phyloP scores from a whole-genome alignment of 495 filamentous ascomycete species.

The Elaphomyces granulatus region DNA sequence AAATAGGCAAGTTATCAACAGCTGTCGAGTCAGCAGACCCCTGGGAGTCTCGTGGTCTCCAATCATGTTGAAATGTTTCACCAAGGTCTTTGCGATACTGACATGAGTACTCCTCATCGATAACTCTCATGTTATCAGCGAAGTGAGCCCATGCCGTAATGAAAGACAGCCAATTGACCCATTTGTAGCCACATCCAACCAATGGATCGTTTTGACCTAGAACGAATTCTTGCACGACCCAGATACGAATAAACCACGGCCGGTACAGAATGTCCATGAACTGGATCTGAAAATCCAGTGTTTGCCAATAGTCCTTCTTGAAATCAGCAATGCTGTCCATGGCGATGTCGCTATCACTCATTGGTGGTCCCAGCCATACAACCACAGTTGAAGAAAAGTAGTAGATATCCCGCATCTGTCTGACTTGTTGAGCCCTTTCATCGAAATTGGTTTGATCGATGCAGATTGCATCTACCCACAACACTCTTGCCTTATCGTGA shows the following conservation, averaged over 20 bases:
- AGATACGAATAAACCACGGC: background rate
- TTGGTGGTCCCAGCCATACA: no score
- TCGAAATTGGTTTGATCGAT: slow-evolving; percentile 19
- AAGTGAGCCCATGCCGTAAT: background rate
- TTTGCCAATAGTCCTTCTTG: background rate
- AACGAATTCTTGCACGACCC: background rate
- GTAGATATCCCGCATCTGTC: slow-evolving; percentile 20
- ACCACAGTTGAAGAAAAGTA: slow-evolving; percentile 9
- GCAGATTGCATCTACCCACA: slow-evolving; percentile 23
- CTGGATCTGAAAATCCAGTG: background rate
- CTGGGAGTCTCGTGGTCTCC: no score
- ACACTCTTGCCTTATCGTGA: slow-evolving; percentile 6
- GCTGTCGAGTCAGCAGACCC: no score
- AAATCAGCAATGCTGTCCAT: background rate
- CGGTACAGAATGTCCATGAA: background rate
- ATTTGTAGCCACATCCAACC: background rate
- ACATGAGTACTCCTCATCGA: no score
- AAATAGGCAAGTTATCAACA: no score
- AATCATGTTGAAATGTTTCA: no score
- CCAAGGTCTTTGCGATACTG: no score
- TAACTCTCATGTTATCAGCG: no score
- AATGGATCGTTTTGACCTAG: background rate
- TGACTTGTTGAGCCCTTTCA: slow-evolving; percentile 19
- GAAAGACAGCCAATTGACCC: background rate
- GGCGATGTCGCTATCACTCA: no score